Conservation (phyloP, 2,329 filamentous ascomycete species). For the Fusarium nurragi region DNA sequence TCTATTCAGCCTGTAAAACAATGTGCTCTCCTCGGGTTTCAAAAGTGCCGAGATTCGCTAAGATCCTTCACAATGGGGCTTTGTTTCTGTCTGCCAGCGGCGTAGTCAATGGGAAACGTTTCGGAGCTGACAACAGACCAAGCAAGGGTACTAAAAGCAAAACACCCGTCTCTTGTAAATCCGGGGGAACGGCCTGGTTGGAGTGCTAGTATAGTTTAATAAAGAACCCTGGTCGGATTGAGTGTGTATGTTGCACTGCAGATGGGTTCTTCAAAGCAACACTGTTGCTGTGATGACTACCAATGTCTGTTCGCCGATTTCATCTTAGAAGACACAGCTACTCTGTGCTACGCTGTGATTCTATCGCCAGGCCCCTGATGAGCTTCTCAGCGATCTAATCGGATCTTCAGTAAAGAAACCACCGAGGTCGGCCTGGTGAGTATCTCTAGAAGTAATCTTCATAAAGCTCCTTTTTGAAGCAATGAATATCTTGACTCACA, state of each 20-base stretch:
- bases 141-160: not conserved
- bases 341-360: no score
- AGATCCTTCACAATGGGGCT: not conserved
- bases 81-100: not conserved
- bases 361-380: no score
- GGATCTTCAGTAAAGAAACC: no score
- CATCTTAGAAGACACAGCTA: not conserved
- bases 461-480: no score
- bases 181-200: slow-evolving; percentile 16
- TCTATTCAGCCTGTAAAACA: no score
- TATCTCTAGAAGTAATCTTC: no score
- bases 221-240: slow-evolving; percentile 2
- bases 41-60: not conserved
- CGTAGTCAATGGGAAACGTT: not conserved
- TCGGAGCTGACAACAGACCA: not conserved
- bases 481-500: no score
- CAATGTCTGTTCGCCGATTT: not conserved
- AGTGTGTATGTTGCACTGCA: not conserved
- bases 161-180: slow-evolving; percentile 4
- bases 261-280: slow-evolving; percentile 8
- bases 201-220: not conserved
- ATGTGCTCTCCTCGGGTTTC: not conserved
- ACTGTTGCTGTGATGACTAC: slow-evolving; percentile 24
- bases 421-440: no score
- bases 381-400: no score